Evolutionary conservation across 352 stramenopile species (phyloP), one percentile per base, ranked within the genome.

Genomic region (Pilasporangium apinafurcum): DNA sequence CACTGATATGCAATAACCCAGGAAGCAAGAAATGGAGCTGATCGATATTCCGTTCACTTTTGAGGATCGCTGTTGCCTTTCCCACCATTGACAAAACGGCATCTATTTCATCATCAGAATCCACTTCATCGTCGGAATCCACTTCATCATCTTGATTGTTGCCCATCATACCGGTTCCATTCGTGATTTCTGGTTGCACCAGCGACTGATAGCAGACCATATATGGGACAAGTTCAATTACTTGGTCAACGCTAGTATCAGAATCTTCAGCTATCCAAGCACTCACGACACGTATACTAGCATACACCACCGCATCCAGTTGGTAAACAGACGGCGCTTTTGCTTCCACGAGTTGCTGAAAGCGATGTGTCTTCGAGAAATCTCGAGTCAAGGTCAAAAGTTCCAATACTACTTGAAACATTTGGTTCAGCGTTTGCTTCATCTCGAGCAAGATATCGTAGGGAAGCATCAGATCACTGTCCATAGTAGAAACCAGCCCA

Each of bases 191-290:
- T 30, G 35, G 9, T 49, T 44, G 22, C 6, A 26, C 51, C 28
- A 36, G 38, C 26, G 16, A 47, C 38, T 56, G 59, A 54, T 87
- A 94, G 48, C 71, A 83, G 12, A 94, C 68, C 40, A 94, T 72
- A 40, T 92, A 94, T 10, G 82, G 79, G 17, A 91, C 39, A 24
- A 92, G 33, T 16, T 84, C 64, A 37, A 92, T 65, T 18, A 86
- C 59, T 29, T 89, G 51, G 31, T 83, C 62, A 17, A 77, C 65
- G 42, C 66, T 75, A 9, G 77, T 73, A 48, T 94, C 82, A 8
- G 78, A 83, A 41, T 92, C 78, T 57, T 94, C 79, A 12, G 82
- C 82, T 13, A 94, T 76, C 79, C 82, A 94, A 2, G 82, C 74
- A 24, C 77, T 75, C 22, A 86, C 63, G 26, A 94, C 53, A 13